These are phyloP conservation scores for Xylaria nigripes DNA, from an alignment of 495 filamentous ascomycete species.

Conservation along the genomic window DNA sequence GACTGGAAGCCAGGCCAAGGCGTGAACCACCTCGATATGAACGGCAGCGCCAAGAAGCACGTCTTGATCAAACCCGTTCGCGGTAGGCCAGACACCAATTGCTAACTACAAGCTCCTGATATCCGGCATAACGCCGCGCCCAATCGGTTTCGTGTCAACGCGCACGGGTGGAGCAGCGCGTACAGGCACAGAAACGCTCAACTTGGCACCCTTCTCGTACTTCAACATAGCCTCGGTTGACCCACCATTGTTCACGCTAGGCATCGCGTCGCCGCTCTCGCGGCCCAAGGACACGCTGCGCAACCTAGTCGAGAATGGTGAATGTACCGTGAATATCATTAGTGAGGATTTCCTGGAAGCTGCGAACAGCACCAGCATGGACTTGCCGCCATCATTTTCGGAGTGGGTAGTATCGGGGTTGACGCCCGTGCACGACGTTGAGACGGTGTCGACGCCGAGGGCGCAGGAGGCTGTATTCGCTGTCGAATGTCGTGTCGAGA, in stretches of 20 bases:
- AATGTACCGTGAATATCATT: slow-evolving; percentile 84
- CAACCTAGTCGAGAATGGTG: slow-evolving; percentile 61
- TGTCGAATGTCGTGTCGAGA: slow-evolving; percentile 69
- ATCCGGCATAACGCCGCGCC: slow-evolving; percentile 75
- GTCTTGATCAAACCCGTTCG: slow-evolving; percentile 78
- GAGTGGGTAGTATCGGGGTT: slow-evolving; percentile 80
- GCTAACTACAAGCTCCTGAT: slow-evolving; percentile 94
- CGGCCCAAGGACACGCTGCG: slow-evolving; percentile 64
- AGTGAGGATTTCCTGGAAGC: slow-evolving; percentile 80
- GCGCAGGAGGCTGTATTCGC: slow-evolving; percentile 76
- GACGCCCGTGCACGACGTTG: slow-evolving; percentile 54
- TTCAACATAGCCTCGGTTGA: slow-evolving; percentile 79
- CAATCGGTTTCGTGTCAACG: slow-evolving; percentile 53
- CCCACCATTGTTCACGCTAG: slow-evolving; percentile 80
- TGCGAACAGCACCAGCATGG: slow-evolving; percentile 69
- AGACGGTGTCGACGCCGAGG: slow-evolving; percentile 59
- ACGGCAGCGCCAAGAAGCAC: slow-evolving; percentile 48
- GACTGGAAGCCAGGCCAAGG: slow-evolving; percentile 73
- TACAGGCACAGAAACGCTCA: slow-evolving; percentile 39
- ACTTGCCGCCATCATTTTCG: slow-evolving; percentile 66
- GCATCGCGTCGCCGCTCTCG: slow-evolving; percentile 51
- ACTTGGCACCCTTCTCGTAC: slow-evolving; percentile 85
- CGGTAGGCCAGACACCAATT: slow-evolving; percentile 52
- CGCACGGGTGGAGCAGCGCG: slow-evolving; percentile 16
- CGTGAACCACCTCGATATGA: slow-evolving; percentile 46